phyloP scores from a whole-genome alignment of 306 rosid species.

The Cucumis cinereus region DNA sequence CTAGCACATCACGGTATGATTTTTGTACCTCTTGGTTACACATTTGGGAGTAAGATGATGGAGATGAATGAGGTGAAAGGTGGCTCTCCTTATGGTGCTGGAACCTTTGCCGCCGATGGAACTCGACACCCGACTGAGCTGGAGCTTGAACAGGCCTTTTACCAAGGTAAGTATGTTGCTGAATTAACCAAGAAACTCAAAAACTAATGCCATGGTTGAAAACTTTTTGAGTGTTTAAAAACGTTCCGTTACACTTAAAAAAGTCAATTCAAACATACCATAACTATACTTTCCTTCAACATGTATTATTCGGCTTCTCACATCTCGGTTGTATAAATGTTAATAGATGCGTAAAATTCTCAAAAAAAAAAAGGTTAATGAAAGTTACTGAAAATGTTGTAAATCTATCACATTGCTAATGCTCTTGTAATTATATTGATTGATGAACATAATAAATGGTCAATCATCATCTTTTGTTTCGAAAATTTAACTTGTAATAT shows the following conservation, averaged over 20 bases:
- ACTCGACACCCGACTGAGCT: conserved; percentile 71
- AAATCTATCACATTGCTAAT: not conserved
- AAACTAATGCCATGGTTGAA: not conserved
- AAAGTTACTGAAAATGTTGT: not conserved
- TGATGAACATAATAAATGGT: not conserved
- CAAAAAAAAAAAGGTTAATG: no score
- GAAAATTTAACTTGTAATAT: no score
- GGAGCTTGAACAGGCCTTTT: conserved; percentile 66
- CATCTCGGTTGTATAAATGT: no score
- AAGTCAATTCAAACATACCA: no score
- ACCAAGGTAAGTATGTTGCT: conserved; percentile 78
- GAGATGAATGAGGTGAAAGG: conserved; percentile 81
- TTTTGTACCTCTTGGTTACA: conserved; percentile 79
- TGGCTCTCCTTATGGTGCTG: conserved; percentile 86
- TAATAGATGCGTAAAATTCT: no score
- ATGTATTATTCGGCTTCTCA: not conserved
- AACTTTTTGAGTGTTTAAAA: no score
- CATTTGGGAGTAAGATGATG: conserved; percentile 73
- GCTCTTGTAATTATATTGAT: not conserved
- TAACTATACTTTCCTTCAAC: not conserved
- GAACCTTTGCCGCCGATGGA: conserved; percentile 86
- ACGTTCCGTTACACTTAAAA: no score
- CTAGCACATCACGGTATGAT: conserved; percentile 95
- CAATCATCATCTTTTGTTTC: not conserved
- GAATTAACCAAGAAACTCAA: conserved; percentile 64